Evolutionary conservation across 2,329 filamentous ascomycete genomes (phyloP).

Genomic region (Talaromyces sp.): DNA sequence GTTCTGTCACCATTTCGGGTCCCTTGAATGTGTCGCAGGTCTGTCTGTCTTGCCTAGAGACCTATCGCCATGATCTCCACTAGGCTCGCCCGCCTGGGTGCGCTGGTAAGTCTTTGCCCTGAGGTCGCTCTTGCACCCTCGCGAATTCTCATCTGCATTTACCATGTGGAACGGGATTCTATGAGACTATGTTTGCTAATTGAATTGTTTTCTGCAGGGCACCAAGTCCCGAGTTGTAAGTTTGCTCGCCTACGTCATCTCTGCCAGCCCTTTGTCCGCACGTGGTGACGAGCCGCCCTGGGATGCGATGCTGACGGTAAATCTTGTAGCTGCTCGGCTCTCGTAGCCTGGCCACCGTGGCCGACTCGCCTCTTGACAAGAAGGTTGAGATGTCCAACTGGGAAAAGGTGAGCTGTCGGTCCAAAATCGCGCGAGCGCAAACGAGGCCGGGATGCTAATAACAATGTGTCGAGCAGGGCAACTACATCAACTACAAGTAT

Average conservation of each 20-base stretch:
- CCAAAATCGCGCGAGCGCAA: not conserved
- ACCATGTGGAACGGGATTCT: not conserved
- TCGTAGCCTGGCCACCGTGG: constrained; percentile 73
- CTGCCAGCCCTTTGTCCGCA: not conserved
- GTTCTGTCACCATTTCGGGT: constrained; percentile 6
- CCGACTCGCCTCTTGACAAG: constrained; percentile 79
- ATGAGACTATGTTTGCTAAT: constrained; percentile 3
- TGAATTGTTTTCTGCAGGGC: constrained; percentile 23
- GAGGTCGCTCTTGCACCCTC: not conserved
- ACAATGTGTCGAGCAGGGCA: constrained; percentile 45
- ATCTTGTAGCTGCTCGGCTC: constrained; percentile 57
- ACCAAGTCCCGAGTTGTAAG: constrained; percentile 44
- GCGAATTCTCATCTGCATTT: not conserved
- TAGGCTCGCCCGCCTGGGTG: constrained; percentile 42
- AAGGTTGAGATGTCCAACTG: constrained; percentile 98
- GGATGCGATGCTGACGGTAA: constrained; percentile 19
- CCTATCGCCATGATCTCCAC: constrained; percentile 43
- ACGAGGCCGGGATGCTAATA: constrained; percentile 15
- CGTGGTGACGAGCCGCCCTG: not conserved
- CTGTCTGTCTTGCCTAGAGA: constrained; percentile 34
- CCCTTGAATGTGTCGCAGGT: constrained; percentile 34
- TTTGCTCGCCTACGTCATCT: constrained; percentile 9
- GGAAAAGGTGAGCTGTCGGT: constrained; percentile 59
- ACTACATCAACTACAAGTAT: constrained; percentile 93
- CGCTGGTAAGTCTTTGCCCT: constrained; percentile 36